These are phyloP conservation scores for Petasospora fabianii DNA, from an alignment of 1,139 yeast genomes.

Conservation along the genomic window DNA sequence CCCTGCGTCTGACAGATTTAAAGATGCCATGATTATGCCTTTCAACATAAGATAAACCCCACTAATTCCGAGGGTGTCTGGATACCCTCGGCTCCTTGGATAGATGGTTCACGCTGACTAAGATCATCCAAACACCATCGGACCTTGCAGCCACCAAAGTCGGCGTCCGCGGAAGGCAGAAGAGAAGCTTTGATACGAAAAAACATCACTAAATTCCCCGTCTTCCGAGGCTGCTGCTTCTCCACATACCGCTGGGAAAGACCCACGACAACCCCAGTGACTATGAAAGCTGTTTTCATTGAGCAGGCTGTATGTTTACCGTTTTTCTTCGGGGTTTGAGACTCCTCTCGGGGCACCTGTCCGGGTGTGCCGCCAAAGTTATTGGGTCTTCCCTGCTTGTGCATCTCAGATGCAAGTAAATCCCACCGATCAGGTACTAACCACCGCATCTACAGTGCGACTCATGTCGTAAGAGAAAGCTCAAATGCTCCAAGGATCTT, in stretches of 20 bases:
- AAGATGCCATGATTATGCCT: too few species aligned
- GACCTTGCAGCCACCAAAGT: too few species aligned
- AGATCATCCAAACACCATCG: too few species aligned
- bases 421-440: slow-evolving; percentile 4
- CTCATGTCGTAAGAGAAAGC: slow-evolving; percentile 45
- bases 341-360: neutral
- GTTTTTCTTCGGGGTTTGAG: neutral
- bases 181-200: neutral
- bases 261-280: too few species aligned
- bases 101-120: too few species aligned
- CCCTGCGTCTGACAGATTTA: too few species aligned
- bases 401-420: neutral
- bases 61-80: too few species aligned
- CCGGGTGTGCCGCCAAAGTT: neutral
- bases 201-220: too few species aligned
- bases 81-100: too few species aligned
- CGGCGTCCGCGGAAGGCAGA: slow-evolving; percentile 3
- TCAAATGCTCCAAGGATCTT: slow-evolving; percentile 60
- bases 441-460: slow-evolving; percentile 40
- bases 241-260: neutral
- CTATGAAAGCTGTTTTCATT: slow-evolving; percentile 28
- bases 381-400: too few species aligned
- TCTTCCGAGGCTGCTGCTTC: neutral
- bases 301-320: slow-evolving; percentile 29
- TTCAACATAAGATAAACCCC: too few species aligned